Percentiles rank a stretch among this genome's conserved stretches.
These are phyloP conservation scores for Domatiomyces catenatus DNA, from an alignment of 2,329 filamentous ascomycete genomes.

Conservation along the genomic window DNA sequence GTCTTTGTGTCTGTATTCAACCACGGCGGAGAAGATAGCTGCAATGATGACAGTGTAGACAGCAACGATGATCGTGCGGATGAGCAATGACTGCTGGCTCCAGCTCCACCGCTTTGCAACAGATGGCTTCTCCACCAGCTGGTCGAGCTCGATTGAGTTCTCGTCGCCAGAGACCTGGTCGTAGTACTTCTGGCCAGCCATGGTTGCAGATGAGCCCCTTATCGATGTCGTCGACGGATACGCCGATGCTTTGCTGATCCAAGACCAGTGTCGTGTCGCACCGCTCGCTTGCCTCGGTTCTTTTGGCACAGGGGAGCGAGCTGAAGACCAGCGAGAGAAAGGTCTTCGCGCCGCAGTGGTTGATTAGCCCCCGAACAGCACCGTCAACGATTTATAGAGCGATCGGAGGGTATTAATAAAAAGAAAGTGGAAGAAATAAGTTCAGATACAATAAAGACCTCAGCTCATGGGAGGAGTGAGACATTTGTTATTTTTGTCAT, in stretches of 20 bases:
- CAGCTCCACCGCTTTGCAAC: slow-evolving; percentile 1
- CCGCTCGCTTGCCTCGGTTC: not conserved
- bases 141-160: slow-evolving; percentile 1
- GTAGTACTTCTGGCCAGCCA: slow-evolving; percentile 2
- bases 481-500: not conserved
- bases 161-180: slow-evolving; percentile 6
- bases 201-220: not conserved
- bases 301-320: not conserved
- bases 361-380: not conserved
- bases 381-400: not conserved
- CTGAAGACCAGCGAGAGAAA: not conserved
- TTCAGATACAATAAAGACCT: not conserved
- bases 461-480: not conserved
- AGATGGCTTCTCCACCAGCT: not conserved
- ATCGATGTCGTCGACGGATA: not conserved
- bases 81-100: slow-evolving; percentile 1
- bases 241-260: not conserved
- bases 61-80: not conserved
- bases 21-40: not conserved
- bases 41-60: slow-evolving; percentile 1
- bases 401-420: not conserved
- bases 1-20: slow-evolving; percentile 1
- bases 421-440: not conserved
- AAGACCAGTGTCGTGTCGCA: not conserved
- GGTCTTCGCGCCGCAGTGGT: not conserved